phyloP scores from a whole-genome alignment of 2,329 filamentous ascomycete species.

The Pleoardoris graminearum region DNA sequence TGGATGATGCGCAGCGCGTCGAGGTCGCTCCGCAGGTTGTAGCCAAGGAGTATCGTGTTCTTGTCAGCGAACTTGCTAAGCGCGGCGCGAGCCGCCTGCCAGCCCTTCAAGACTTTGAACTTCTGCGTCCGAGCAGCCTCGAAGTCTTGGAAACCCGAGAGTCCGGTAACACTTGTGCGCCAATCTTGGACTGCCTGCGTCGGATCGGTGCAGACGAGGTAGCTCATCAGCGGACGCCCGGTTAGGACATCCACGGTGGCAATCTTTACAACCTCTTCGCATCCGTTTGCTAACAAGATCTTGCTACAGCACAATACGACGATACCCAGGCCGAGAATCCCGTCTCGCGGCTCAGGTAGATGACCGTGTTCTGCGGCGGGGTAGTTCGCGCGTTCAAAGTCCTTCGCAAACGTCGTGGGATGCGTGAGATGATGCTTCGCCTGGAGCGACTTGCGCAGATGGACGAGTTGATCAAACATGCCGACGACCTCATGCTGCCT shows the following conservation, averaged over 20 bases:
- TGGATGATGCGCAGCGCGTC: slow-evolving; percentile 42
- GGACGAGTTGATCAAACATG: slow-evolving; percentile 32
- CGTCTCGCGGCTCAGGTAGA: slow-evolving; percentile 18
- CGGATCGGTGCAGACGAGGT: slow-evolving; percentile 36
- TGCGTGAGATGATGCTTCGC: slow-evolving; percentile 28
- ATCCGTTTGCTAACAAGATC: slow-evolving; percentile 24
- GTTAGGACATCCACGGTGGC: slow-evolving; percentile 38
- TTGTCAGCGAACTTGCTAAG: slow-evolving; percentile 36
- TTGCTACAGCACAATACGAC: slow-evolving; percentile 36
- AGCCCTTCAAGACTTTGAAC: slow-evolving; percentile 41
- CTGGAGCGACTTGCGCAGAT: slow-evolving; percentile 33
- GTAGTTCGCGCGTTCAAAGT: slow-evolving; percentile 23
- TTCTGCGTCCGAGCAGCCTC: slow-evolving; percentile 29
- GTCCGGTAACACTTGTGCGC: slow-evolving; percentile 29
- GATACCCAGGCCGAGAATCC: slow-evolving; percentile 21
- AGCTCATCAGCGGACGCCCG: slow-evolving; percentile 36
- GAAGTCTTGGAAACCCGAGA: slow-evolving; percentile 28
- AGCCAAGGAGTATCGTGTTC: slow-evolving; percentile 40
- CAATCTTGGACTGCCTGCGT: slow-evolving; percentile 28
- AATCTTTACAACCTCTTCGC: slow-evolving; percentile 37
- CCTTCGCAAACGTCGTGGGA: slow-evolving; percentile 28
- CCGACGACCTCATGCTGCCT: slow-evolving; percentile 24
- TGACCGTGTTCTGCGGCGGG: slow-evolving; percentile 23
- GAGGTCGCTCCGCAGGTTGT: slow-evolving; percentile 39
- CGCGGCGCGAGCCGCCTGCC: slow-evolving; percentile 35